These are phyloP conservation scores for Leptodermis oblonga DNA, from an alignment of 257 asterid species.

Conservation along the genomic window DNA sequence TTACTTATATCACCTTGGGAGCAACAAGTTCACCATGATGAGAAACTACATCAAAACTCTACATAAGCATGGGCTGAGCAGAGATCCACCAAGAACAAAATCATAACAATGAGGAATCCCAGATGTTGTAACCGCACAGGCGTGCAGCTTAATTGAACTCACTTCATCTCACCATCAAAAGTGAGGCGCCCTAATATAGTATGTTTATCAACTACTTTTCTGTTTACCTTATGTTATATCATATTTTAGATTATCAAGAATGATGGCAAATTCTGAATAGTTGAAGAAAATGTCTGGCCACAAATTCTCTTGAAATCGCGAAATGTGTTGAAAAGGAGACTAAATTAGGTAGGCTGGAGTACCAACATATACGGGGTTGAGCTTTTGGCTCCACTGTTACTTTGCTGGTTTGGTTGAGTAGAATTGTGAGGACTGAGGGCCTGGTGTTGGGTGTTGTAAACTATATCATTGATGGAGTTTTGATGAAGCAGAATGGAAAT, in stretches of 20 bases:
- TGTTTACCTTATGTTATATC: neutral
- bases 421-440: too few species aligned
- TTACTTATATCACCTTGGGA: constrained; percentile 71
- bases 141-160: neutral
- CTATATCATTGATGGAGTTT: too few species aligned
- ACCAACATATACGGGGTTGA: neutral
- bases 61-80: constrained; percentile 66
- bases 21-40: constrained; percentile 69
- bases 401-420: too few species aligned
- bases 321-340: neutral
- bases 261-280: neutral
- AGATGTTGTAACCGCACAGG: constrained; percentile 1
- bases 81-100: constrained; percentile 67
- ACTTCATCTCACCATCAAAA: neutral
- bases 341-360: too few species aligned
- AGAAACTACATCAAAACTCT: constrained; percentile 62
- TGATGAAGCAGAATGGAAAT: neutral
- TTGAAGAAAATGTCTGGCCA: neutral
- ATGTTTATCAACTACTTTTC: neutral
- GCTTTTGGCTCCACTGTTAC: too few species aligned
- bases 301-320: neutral
- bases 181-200: neutral
- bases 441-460: too few species aligned
- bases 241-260: neutral
- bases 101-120: constrained; percentile 10